Evolutionary conservation across 768 basidiomycete species (phyloP).

Genomic region (button mushroom (Agaricus bisporus)): DNA sequence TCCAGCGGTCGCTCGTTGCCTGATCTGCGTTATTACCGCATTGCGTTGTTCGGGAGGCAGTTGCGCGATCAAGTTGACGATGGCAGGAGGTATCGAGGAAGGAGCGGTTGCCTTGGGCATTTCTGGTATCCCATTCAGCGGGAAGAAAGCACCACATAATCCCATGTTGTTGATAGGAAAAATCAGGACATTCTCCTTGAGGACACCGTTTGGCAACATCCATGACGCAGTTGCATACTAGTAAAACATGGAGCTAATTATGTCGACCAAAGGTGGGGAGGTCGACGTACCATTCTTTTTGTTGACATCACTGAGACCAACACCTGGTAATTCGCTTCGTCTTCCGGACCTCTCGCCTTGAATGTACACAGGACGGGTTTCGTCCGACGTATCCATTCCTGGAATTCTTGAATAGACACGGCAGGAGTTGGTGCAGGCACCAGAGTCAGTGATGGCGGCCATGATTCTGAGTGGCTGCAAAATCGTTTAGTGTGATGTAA

Average conservation of each 20-base stretch:
- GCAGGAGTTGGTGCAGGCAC: conserved; percentile 34
- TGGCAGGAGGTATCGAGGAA: conserved; percentile 12
- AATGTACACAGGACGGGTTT: conserved; percentile 38
- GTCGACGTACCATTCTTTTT: conserved; percentile 38
- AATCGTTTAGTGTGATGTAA: background rate
- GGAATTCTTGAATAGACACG: conserved; percentile 33
- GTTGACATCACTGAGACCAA: conserved; percentile 36
- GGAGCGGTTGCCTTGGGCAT: conserved; percentile 26
- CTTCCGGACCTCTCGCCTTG: conserved; percentile 15
- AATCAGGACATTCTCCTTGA: conserved; percentile 41
- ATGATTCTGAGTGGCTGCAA: conserved; percentile 42
- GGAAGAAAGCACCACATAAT: conserved; percentile 47
- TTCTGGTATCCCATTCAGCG: conserved; percentile 45
- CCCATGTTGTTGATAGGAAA: conserved; percentile 28
- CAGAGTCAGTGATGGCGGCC: conserved; percentile 43
- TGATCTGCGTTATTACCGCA: conserved; percentile 14
- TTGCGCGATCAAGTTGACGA: conserved; percentile 17
- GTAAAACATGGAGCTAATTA: background rate
- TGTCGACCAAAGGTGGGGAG: background rate
- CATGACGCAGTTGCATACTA: conserved; percentile 52
- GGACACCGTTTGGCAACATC: conserved; percentile 34
- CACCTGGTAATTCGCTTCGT: conserved; percentile 31
- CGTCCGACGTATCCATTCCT: conserved; percentile 40
- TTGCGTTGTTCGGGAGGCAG: conserved; percentile 22
- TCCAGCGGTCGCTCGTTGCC: conserved; percentile 7